Conservation (phyloP, 768 basidiomycete genomes). For the Leccinum pellstonianum region DNA sequence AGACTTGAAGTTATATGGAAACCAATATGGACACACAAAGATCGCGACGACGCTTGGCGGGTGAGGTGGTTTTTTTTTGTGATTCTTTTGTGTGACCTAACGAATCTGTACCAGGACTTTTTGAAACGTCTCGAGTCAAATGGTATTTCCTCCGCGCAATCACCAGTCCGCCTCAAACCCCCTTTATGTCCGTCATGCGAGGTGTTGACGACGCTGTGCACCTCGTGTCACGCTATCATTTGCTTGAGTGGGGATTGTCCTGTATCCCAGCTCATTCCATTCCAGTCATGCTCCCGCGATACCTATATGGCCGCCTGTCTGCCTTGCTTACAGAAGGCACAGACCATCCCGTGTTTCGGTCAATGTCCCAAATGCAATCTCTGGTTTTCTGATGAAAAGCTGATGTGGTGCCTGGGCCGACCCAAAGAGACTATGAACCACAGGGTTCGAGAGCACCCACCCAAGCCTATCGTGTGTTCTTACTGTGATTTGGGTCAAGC, state of each 20-base stretch:
- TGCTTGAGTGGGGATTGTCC: constrained; percentile 19
- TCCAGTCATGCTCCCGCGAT: constrained; percentile 19
- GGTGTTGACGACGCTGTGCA: constrained; percentile 7
- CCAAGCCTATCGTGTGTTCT: too few relatives aligned
- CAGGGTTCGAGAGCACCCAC: too few relatives aligned
- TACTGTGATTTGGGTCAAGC: too few relatives aligned
- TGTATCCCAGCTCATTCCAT: constrained; percentile 16
- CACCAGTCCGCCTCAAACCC: neutral
- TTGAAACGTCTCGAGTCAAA: constrained; percentile 13
- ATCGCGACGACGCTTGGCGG: too few relatives aligned
- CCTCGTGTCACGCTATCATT: constrained; percentile 12
- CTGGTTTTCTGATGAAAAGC: too few relatives aligned
- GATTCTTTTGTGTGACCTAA: neutral
- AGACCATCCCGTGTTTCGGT: too few relatives aligned
- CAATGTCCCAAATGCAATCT: too few relatives aligned
- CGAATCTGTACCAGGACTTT: constrained; percentile 12
- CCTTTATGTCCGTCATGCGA: constrained; percentile 17
- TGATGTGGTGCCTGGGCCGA: too few relatives aligned
- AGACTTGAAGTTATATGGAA: too few relatives aligned
- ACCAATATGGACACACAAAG: too few relatives aligned
- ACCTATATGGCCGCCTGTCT: constrained; percentile 6
- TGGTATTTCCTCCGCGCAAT: constrained; percentile 1
- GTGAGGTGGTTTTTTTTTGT: too few relatives aligned
- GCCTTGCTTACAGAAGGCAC: constrained; percentile 5
- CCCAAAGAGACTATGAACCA: too few relatives aligned